phyloP scores from a whole-genome alignment of 257 asterid genomes.

The Solanum rostratum region DNA sequence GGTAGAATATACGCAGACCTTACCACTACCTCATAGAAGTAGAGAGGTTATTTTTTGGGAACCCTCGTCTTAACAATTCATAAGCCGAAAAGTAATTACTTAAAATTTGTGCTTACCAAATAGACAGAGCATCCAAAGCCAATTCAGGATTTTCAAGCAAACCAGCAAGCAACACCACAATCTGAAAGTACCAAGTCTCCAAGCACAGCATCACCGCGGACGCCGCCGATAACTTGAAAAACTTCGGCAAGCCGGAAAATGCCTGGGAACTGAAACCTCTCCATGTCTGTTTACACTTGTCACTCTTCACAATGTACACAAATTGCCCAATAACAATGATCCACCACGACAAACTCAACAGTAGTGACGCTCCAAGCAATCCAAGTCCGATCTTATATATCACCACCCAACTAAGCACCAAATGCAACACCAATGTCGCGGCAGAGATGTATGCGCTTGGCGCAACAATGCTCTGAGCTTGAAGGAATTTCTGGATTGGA shows the following conservation, averaged over 20 bases:
- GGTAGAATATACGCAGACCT: no score
- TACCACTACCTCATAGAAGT: no score
- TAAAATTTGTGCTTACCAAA: not conserved
- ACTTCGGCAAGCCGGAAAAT: not conserved
- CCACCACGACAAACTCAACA: conserved; percentile 9
- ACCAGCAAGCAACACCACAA: conserved; percentile 5
- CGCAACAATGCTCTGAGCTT: conserved; percentile 7
- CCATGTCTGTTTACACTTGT: conserved; percentile 5
- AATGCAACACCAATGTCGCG: not conserved
- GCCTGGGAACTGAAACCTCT: not conserved
- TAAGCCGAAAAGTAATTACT: no score
- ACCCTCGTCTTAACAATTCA: no score
- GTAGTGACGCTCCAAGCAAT: not conserved
- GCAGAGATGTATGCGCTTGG: conserved; percentile 3
- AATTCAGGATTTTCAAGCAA: conserved; percentile 11
- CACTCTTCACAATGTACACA: not conserved
- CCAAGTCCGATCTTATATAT: conserved; percentile 2
- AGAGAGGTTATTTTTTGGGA: no score
- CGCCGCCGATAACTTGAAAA: conserved; percentile 1
- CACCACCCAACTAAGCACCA: not conserved
- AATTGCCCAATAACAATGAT: conserved; percentile 2
- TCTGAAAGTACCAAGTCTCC: conserved; percentile 8
- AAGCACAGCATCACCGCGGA: conserved; percentile 9
- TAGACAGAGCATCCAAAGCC: conserved; percentile 4
- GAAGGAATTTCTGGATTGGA: conserved; percentile 4